These are phyloP conservation scores for Wickerhamomyces hampshirensis DNA, from an alignment of 805 yeast genomes.

Conservation along the genomic window DNA sequence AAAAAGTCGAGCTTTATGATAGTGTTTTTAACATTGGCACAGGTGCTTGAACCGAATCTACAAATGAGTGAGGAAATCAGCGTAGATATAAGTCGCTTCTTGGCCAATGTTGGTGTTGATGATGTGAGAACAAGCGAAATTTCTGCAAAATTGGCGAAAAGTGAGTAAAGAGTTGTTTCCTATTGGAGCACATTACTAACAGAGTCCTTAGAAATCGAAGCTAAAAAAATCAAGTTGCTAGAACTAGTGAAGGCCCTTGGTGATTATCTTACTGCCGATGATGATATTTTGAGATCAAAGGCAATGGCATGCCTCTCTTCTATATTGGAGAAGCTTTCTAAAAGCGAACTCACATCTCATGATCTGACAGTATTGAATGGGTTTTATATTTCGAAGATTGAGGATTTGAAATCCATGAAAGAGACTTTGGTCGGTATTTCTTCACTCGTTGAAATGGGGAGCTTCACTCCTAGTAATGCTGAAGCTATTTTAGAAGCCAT, in stretches of 20 bases:
- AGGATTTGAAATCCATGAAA: constrained; percentile 51
- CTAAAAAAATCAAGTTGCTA: constrained; percentile 20
- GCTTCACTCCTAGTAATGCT: constrained; percentile 35
- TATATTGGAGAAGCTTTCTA: constrained; percentile 28
- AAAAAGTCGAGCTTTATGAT: not conserved
- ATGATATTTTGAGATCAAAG: constrained; percentile 44
- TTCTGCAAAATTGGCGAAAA: constrained; percentile 26
- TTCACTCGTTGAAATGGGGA: constrained; percentile 48
- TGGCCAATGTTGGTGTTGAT: constrained; percentile 36
- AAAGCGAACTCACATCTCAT: constrained; percentile 30
- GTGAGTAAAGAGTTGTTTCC: constrained; percentile 9
- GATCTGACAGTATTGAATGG: constrained; percentile 36
- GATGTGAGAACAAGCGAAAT: constrained; percentile 26
- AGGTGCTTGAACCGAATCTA: not conserved
- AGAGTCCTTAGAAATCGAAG: constrained; percentile 11
- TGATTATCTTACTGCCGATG: constrained; percentile 57
- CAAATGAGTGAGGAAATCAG: constrained; percentile 1
- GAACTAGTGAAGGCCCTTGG: constrained; percentile 56
- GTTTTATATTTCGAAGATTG: constrained; percentile 63
- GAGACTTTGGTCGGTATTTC: constrained; percentile 51
- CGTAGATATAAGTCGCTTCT: constrained; percentile 29
- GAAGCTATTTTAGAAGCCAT: constrained; percentile 34
- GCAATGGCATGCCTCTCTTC: constrained; percentile 41
- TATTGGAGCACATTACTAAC: constrained; percentile 1
- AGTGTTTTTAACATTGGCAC: not conserved